Evolutionary conservation across 768 basidiomycete genomes (phyloP).

Genomic region (Boletus rex-veris): DNA sequence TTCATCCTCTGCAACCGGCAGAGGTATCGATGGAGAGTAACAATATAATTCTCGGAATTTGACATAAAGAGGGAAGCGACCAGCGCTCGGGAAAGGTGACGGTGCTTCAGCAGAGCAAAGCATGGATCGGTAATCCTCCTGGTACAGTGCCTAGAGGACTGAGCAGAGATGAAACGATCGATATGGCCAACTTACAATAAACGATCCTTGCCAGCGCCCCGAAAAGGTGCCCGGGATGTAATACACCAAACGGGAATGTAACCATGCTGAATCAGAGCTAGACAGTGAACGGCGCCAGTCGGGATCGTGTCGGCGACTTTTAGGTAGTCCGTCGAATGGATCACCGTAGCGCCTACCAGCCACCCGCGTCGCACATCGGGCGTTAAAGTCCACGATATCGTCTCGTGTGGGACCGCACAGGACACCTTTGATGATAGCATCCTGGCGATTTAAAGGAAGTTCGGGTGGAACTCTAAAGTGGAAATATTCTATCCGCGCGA

Average conservation of each 20-base stretch:
- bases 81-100: slow-evolving; percentile 32
- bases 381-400: slow-evolving; percentile 44
- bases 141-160: slow-evolving; percentile 36
- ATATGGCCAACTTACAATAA: slow-evolving; percentile 35
- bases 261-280: not conserved
- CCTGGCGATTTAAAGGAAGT: slow-evolving; percentile 35
- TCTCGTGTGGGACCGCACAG: slow-evolving; percentile 41
- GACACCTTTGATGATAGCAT: slow-evolving; percentile 29
- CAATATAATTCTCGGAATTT: slow-evolving; percentile 48
- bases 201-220: slow-evolving; percentile 50
- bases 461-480: slow-evolving; percentile 39
- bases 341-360: slow-evolving; percentile 22
- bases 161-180: not conserved
- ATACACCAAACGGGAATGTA: slow-evolving; percentile 9
- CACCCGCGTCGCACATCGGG: slow-evolving; percentile 42
- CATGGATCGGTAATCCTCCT: slow-evolving; percentile 40
- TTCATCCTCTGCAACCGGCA: slow-evolving; percentile 35
- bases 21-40: slow-evolving; percentile 30
- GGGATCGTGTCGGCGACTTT: slow-evolving; percentile 32
- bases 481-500: slow-evolving; percentile 39
- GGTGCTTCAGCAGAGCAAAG: slow-evolving; percentile 33
- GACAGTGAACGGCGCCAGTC: slow-evolving; percentile 27
- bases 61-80: slow-evolving; percentile 47
- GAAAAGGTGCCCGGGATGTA: slow-evolving; percentile 45
- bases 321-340: slow-evolving; percentile 14